Conservation (phyloP, 73 alveolate genomes). For the Paramecium octaurelia region DNA sequence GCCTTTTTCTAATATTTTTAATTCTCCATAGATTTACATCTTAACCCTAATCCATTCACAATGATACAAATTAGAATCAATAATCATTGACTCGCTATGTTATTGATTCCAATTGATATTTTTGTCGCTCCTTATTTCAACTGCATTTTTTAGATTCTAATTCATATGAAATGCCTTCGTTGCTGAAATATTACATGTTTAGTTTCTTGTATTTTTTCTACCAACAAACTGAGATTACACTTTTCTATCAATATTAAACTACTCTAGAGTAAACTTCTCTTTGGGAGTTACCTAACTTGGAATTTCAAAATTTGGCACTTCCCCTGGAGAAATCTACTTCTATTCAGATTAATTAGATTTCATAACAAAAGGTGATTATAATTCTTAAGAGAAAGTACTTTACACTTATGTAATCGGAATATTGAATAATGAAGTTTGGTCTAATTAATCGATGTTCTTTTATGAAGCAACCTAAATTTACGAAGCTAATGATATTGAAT, state of each 20-base stretch:
- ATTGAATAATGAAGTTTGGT: neutral
- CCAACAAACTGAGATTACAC: neutral
- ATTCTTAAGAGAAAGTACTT: neutral
- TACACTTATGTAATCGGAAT: neutral
- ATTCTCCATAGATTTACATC: neutral
- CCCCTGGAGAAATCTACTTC: neutral
- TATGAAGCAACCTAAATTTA: neutral
- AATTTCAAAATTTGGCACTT: neutral
- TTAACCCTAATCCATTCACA: conserved; percentile 17
- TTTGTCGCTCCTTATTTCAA: neutral
- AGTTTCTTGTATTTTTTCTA: neutral
- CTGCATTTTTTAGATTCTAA: neutral
- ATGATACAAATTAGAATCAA: neutral
- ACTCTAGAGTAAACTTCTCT: neutral
- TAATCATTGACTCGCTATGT: neutral
- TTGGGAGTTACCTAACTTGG: neutral
- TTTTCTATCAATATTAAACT: neutral
- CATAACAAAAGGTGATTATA: neutral
- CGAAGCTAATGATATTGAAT: neutral
- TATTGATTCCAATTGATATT: neutral
- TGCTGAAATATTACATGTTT: neutral
- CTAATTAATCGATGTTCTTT: neutral
- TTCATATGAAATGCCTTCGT: neutral
- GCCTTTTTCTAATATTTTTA: neutral
- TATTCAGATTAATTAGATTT: neutral